These are phyloP conservation scores for Fistulinella prunicolor DNA, from an alignment of 768 basidiomycete species.

Conservation along the genomic window DNA sequence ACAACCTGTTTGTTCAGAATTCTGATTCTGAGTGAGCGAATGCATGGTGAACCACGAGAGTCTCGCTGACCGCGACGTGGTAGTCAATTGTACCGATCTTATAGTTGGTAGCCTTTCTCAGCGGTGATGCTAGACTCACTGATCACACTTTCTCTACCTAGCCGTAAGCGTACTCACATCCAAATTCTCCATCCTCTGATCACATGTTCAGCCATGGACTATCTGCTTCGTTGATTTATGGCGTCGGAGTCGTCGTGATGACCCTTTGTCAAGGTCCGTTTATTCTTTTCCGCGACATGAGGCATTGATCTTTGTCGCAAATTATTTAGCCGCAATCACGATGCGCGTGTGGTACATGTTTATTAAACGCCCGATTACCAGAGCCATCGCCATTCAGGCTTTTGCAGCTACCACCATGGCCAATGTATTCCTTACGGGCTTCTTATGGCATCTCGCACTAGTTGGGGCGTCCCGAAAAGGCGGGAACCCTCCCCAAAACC, in stretches of 20 bases:
- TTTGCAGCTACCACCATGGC: not conserved
- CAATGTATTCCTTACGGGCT: not conserved
- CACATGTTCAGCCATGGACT: not conserved
- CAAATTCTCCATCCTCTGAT: not conserved
- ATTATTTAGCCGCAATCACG: conserved; percentile 10
- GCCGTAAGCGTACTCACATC: conserved; percentile 4
- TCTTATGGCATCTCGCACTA: not conserved
- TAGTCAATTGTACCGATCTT: not conserved
- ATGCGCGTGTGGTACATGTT: conserved; percentile 24
- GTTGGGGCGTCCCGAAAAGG: not conserved
- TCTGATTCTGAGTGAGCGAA: conserved; percentile 7
- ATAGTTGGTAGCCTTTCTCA: conserved; percentile 1
- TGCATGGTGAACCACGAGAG: not conserved
- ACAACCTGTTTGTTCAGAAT: not conserved
- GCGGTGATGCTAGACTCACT: not conserved
- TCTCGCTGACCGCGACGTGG: not conserved
- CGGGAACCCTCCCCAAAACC: not conserved
- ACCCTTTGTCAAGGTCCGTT: conserved; percentile 17
- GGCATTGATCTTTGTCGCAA: not conserved
- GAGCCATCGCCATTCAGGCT: not conserved
- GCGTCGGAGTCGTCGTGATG: not conserved
- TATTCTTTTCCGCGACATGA: not conserved
- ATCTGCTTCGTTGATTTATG: not conserved
- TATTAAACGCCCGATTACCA: not conserved
- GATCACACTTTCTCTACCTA: not conserved